Conservation (phyloP, 1,284 basidiomycete genomes). For the Apiotrichum gamsii region DNA sequence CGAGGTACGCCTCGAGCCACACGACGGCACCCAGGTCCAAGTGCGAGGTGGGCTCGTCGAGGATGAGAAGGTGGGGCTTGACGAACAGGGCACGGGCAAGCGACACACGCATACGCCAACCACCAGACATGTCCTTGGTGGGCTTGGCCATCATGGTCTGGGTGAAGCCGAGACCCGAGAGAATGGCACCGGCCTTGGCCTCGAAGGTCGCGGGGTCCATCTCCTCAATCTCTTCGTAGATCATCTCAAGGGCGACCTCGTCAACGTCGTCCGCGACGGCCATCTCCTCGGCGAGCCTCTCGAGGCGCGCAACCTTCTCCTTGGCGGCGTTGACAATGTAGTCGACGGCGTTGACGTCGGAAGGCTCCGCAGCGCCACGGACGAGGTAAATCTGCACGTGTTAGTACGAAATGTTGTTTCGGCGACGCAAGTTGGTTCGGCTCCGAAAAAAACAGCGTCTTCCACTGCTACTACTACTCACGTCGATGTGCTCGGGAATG, state of each 20-base stretch:
- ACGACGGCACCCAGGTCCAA: slow-evolving; percentile 96
- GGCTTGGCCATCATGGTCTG: slow-evolving; percentile 90
- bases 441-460: not conserved
- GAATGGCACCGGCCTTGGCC: slow-evolving; percentile 88
- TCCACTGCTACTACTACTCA: too few species aligned
- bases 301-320: slow-evolving; percentile 91
- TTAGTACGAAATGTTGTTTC: too few species aligned
- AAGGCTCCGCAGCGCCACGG: slow-evolving; percentile 89
- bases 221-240: slow-evolving; percentile 96
- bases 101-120: slow-evolving; percentile 98
- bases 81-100: slow-evolving; percentile 92
- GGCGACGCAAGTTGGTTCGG: too few species aligned
- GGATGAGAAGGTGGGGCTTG: slow-evolving; percentile 87
- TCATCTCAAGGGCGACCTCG: slow-evolving; percentile 74
- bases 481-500: slow-evolving; percentile 89
- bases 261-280: slow-evolving; percentile 84
- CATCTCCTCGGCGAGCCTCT: slow-evolving; percentile 90
- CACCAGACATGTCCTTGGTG: slow-evolving; percentile 97
- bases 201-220: slow-evolving; percentile 94
- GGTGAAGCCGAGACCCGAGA: slow-evolving; percentile 93
- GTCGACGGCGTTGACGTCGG: slow-evolving; percentile 92
- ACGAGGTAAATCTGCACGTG: slow-evolving; percentile 79
- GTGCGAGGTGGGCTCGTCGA: slow-evolving; percentile 64
- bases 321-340: slow-evolving; percentile 90
- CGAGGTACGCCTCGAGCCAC: slow-evolving; percentile 96